Percentiles rank a stretch among this genome's conserved stretches.
These are phyloP conservation scores for Globisporangium ultimum DNA, from an alignment of 352 stramenopile species.

Conservation along the genomic window DNA sequence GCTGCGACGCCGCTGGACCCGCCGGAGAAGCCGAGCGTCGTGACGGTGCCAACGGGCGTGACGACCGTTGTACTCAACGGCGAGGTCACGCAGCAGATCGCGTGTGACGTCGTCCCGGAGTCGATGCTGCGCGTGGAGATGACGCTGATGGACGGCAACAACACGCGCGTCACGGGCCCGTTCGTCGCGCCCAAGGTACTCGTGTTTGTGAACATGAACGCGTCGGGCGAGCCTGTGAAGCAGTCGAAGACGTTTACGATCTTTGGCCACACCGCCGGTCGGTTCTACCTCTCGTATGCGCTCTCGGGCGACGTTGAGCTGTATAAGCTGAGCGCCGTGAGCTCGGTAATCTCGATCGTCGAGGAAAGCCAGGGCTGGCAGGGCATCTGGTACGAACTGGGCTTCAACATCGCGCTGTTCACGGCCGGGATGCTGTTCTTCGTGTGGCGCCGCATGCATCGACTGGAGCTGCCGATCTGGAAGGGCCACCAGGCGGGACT, in stretches of 20 bases:
- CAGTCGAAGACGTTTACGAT: constrained; percentile 44
- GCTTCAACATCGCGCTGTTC: constrained; percentile 61
- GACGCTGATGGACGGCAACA: constrained; percentile 36
- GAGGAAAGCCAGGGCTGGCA: constrained; percentile 51
- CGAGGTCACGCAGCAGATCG: constrained; percentile 36
- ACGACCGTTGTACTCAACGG: constrained; percentile 39
- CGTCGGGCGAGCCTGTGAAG: constrained; percentile 8
- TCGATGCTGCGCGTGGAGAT: constrained; percentile 47
- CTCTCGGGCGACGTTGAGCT: constrained; percentile 29
- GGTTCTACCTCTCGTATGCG: constrained; percentile 60
- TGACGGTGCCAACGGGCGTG: constrained; percentile 53
- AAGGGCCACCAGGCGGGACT: constrained; percentile 48
- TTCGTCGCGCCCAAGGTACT: constrained; percentile 37
- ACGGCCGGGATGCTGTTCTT: constrained; percentile 54
- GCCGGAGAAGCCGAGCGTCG: constrained; percentile 11
- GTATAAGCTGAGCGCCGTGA: constrained; percentile 46
- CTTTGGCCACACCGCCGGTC: constrained; percentile 27
- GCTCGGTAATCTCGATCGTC: constrained; percentile 53
- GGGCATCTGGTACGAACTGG: constrained; percentile 64
- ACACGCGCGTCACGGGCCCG: constrained; percentile 18
- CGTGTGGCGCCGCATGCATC: constrained; percentile 49
- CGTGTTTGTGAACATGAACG: constrained; percentile 30
- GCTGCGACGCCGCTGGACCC: background rate
- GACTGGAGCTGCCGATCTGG: constrained; percentile 60
- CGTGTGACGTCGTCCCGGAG: constrained; percentile 34